Evolutionary conservation across 2,329 filamentous ascomycete species (phyloP).

Genomic region (Aureobasidium sp.): DNA sequence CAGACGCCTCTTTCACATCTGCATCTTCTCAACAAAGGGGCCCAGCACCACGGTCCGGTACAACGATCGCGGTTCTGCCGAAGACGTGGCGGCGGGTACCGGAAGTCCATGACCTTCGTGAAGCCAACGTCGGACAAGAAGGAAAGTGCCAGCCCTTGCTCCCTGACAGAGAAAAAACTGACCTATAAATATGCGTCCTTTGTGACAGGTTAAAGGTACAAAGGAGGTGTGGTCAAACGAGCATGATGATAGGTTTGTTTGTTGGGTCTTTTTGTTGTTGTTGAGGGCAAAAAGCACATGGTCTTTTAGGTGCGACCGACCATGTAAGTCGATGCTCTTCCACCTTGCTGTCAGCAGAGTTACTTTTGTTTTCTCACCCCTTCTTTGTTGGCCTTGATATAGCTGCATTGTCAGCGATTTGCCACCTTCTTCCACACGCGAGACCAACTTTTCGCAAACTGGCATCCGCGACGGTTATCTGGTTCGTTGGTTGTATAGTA

Average conservation of each 20-base stretch:
- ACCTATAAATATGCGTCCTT: conserved; percentile 2
- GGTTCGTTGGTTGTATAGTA: not conserved
- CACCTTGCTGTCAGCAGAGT: not conserved
- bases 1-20: not conserved
- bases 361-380: not conserved
- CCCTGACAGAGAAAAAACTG: not conserved
- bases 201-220: not conserved
- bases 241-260: not conserved
- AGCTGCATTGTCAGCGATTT: not conserved
- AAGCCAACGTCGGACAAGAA: not conserved
- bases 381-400: not conserved
- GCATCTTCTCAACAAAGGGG: not conserved
- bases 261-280: not conserved
- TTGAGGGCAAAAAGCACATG: not conserved
- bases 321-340: conserved; percentile 1
- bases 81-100: not conserved
- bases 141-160: not conserved
- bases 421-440: not conserved
- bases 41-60: not conserved
- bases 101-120: not conserved
- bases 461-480: not conserved
- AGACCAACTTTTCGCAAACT: not conserved
- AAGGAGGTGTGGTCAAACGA: not conserved
- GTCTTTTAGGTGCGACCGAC: conserved; percentile 4
- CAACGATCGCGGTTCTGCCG: not conserved